These are phyloP conservation scores for Pelargonium citronellum DNA, from an alignment of 441 rosid species.

Conservation along the genomic window DNA sequence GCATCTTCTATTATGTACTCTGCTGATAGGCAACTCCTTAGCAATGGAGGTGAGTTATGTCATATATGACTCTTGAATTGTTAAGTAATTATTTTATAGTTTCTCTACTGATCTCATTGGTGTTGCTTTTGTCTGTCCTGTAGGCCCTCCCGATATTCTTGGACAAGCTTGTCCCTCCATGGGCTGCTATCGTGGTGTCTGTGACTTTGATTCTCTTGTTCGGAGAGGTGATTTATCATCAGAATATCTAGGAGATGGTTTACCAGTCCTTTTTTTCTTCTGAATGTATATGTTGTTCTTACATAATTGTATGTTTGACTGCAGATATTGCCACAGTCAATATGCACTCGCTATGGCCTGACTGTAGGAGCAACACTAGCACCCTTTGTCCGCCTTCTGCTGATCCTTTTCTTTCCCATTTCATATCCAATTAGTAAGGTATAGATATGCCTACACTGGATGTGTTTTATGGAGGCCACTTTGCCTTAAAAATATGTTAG, in stretches of 20 bases:
- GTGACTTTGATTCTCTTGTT: slow-evolving; percentile 64
- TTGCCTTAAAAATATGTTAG: not conserved
- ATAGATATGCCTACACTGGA: not conserved
- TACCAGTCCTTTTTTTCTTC: not conserved
- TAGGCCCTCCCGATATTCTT: slow-evolving; percentile 72
- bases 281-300: not conserved
- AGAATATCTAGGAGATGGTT: not conserved
- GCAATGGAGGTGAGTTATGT: slow-evolving; percentile 57
- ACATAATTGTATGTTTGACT: not conserved
- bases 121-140: slow-evolving; percentile 8
- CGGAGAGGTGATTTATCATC: slow-evolving; percentile 53
- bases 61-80: not conserved
- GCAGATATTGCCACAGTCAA: slow-evolving; percentile 28
- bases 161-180: slow-evolving; percentile 51
- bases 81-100: not conserved
- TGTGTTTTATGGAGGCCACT: not conserved
- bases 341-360: slow-evolving; percentile 28
- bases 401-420: slow-evolving; percentile 24
- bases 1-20: slow-evolving; percentile 62
- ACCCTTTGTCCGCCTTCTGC: slow-evolving; percentile 26
- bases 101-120: not conserved
- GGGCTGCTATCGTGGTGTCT: slow-evolving; percentile 60
- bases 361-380: slow-evolving; percentile 25
- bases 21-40: slow-evolving; percentile 66
- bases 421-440: slow-evolving; percentile 32